Base-by-base conservation (phyloP, 768 basidiomycete genomes). In the Lactarius vividus region DNA sequence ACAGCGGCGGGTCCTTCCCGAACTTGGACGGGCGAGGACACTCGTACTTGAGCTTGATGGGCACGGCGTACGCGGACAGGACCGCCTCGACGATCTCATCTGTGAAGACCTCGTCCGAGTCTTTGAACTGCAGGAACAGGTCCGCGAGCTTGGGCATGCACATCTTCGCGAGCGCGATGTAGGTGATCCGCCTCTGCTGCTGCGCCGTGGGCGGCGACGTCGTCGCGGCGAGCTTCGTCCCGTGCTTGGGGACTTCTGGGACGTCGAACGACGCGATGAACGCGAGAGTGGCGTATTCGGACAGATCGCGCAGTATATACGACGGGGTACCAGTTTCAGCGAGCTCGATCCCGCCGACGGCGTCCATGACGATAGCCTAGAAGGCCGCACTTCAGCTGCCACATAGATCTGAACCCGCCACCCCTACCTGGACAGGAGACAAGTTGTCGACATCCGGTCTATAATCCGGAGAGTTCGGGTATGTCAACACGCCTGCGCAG, bases 11-110 rank as follows among this genome's bases (percentile, higher is more conserved):
- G 72, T 96, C 96, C 61, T 92, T 88, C 2, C 92, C 94, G 73
- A 86, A 93, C 73, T 89, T 94, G 46, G 90, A 94, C 0, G 96
- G 84, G 0, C 91, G 79, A 0, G 96, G 96, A 74, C 96, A 97
- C 40, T 96, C 94, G 69, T 98, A 96, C 76, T 96, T 96, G 69
- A 98, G 79, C 73, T 95, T 94, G 74, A 98, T 86, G 2, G 96
- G 95, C 39, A 96, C 88, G 4, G 91, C 85, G 71, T 92, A 95
- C 0, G 94, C 89, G 29, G 88, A 85, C 33, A 96, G 74, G 26
- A 96, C 78, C n/a, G 85, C 82, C 75, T 96, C 94, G 29, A 98
- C 74, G 0, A 94, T 94, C 4, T 92, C 94, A 71, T 94, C 88
- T 13, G 82, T 78, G 70, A 91, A 96, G 4, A 96, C 81, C 53